phyloP scores from a whole-genome alignment of 2,329 filamentous ascomycete species.

The Zasmidium angulare region DNA sequence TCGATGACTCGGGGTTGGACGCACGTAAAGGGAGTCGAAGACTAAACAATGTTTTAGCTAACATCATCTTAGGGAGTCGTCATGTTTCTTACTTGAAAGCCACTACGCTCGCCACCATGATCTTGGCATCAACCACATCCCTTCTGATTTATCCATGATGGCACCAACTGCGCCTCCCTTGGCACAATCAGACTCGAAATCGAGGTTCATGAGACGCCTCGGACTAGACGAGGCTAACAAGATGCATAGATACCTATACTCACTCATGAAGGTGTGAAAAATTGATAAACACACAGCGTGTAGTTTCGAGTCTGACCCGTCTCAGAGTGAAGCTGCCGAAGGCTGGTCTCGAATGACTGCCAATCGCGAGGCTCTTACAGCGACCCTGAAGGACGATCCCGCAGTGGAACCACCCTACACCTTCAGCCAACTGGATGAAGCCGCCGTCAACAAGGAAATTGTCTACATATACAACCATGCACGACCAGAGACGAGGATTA shows the following conservation, averaged over 20 bases:
- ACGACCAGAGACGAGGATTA: slow-evolving; percentile 36
- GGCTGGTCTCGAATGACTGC: slow-evolving; percentile 42
- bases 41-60: too few relatives aligned
- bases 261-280: slow-evolving; percentile 40
- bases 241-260: slow-evolving; percentile 37
- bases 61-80: too few relatives aligned
- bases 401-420: slow-evolving; percentile 27
- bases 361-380: slow-evolving; percentile 27
- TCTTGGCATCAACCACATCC: slow-evolving; percentile 1
- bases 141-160: slow-evolving; percentile 8
- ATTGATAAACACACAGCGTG: not conserved
- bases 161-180: slow-evolving; percentile 24
- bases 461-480: slow-evolving; percentile 39
- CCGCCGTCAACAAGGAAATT: slow-evolving; percentile 43
- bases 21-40: too few relatives aligned
- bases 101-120: not conserved
- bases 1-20: too few relatives aligned
- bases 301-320: not conserved
- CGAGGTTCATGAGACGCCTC: slow-evolving; percentile 40
- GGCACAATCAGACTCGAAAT: slow-evolving; percentile 44
- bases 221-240: slow-evolving; percentile 39
- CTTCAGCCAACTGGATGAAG: slow-evolving; percentile 47
- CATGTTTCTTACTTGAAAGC: slow-evolving; percentile 8
- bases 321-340: slow-evolving; percentile 38
- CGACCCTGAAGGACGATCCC: slow-evolving; percentile 10